Percentiles rank a stretch among this genome's conserved stretches.
phyloP scores from a whole-genome alignment of 306 rosid genomes.

The Sesbania bispinosa region DNA sequence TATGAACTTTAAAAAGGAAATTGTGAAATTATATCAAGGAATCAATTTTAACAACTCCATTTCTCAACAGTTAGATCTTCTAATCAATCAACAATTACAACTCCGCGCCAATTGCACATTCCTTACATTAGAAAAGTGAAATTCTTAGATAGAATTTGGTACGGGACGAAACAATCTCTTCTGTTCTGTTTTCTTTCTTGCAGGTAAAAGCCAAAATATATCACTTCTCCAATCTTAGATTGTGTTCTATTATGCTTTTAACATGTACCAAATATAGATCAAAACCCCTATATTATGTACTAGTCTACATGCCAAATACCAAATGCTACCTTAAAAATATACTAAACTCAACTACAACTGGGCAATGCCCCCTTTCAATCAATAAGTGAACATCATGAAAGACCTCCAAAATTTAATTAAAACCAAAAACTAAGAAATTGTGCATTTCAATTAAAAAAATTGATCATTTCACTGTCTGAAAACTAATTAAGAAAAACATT shows the following conservation, averaged over 20 bases:
- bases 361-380: not conserved
- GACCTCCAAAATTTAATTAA: not conserved
- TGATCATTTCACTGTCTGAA: not conserved
- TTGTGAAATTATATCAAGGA: not conserved
- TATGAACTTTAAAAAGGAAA: not conserved
- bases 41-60: not conserved
- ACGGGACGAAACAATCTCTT: too few species aligned
- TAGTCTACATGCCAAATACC: too few species aligned
- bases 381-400: not conserved
- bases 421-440: not conserved
- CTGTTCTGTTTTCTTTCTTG: too few species aligned
- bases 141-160: too few species aligned
- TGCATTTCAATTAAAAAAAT: not conserved
- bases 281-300: too few species aligned
- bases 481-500: not conserved
- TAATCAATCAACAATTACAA: not conserved
- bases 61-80: not conserved
- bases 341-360: not conserved
- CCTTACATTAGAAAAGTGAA: too few species aligned
- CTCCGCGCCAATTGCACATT: too few species aligned
- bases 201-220: too few species aligned
- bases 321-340: not conserved
- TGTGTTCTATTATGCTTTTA: too few species aligned
- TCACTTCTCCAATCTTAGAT: too few species aligned
- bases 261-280: too few species aligned